Base-by-base conservation (phyloP, 352 stramenopile species). In the Phytophthora brassicae region DNA sequence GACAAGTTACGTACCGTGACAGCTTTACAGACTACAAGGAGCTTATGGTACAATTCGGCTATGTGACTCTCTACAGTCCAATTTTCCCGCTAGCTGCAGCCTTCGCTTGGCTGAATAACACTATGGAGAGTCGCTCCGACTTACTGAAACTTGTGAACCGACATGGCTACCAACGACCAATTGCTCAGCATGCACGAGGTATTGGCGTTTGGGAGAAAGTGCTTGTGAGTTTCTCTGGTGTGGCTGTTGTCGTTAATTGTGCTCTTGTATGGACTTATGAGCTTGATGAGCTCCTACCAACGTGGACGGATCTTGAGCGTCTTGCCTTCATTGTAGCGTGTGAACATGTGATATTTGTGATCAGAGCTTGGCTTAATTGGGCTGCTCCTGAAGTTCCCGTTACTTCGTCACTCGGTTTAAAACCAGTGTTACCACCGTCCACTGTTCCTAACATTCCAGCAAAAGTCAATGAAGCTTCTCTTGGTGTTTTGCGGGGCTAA, bases 161-260 rank as follows among this genome's bases (percentile, higher is more conserved):
- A 45, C 83, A 94, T 56, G 88, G 77, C 50, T 90, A 94, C 60
- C 84, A 95, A 39, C 78, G 94, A 16, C 91, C 94, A 6, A 68
- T 97, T 29, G 82, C 89, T 3, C 73, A 95, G 65, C 94, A 97
- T 65, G 88, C 91, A 19, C 87, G 89, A 35, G 93, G 92, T n/a
- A 94, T 96, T 60, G 90, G 86, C 29, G 86, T 97, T 22, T 98
- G 94, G 94, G 89, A 96, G 53, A 85, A 94, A 51, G 86, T 98
- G 51, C 77, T 98, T 31, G 90, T 97, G 63, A 89, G 94, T 62
- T 90, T 97, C 20, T 95, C 91, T 1, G 85, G 97, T 0, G 83
- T 97, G 70, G 92, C 90, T 9, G 87, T 98, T 45, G 70, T 98
- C 19, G 92, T 96, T 49, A 98, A 98, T 73, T 97, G 91, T 56